Conservation (phyloP, 139 green algal species). For the Closterium sp. region DNA sequence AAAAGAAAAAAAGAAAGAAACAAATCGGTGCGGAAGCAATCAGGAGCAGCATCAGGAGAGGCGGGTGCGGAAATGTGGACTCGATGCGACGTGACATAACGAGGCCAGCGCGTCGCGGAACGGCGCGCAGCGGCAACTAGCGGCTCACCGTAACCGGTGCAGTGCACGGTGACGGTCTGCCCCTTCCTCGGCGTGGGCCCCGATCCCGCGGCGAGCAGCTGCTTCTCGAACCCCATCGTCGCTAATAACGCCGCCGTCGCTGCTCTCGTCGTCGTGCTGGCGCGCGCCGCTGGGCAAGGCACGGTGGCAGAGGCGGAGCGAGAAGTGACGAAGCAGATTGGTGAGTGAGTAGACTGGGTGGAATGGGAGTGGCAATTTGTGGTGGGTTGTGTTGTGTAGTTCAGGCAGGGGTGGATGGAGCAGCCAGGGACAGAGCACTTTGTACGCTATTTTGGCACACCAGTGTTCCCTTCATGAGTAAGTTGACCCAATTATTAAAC, state of each 20-base stretch:
- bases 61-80: no score
- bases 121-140: neutral
- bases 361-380: neutral
- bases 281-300: neutral
- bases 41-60: neutral
- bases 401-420: neutral
- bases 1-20: no score
- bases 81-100: neutral
- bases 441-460: neutral
- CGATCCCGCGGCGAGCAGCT: conserved; percentile 35
- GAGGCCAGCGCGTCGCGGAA: neutral
- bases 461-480: neutral
- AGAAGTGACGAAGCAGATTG: neutral
- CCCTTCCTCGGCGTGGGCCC: conserved; percentile 47
- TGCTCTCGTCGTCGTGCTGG: conserved; percentile 36
- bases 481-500: neutral
- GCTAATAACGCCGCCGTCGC: neutral
- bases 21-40: neutral
- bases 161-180: conserved; percentile 59
- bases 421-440: neutral
- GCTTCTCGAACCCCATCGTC: conserved; percentile 48
- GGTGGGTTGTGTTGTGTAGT: neutral
- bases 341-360: neutral
- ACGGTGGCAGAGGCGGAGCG: neutral
- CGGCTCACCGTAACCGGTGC: conserved; percentile 49